Evolutionary conservation across 768 basidiomycete species (phyloP).

Genomic region (Vararia minispora): DNA sequence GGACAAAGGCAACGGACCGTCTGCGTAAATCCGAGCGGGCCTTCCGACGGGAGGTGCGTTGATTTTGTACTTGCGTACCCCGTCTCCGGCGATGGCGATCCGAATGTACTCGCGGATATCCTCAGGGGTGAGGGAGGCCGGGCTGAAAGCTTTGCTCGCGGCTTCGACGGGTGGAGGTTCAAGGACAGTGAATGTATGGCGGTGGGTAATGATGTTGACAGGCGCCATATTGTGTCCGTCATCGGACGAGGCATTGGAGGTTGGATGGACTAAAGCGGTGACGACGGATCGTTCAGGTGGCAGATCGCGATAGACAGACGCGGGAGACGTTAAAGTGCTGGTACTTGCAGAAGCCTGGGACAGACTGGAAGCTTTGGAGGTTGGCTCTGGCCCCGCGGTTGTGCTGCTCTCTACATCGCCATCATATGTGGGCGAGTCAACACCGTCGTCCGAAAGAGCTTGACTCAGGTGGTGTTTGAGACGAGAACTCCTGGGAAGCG

Average conservation of each 20-base stretch:
- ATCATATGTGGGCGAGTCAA: conserved; percentile 84
- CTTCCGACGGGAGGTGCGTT: conserved; percentile 73
- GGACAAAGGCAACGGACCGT: conserved; percentile 45
- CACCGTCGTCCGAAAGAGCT: conserved; percentile 53
- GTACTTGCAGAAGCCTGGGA: conserved; percentile 13
- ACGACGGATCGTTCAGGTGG: conserved; percentile 3
- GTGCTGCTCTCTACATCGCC: conserved; percentile 80
- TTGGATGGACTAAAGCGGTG: conserved; percentile 1
- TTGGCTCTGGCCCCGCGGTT: conserved; percentile 40
- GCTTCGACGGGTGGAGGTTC: conserved; percentile 17
- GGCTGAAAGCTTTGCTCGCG: conserved; percentile 35
- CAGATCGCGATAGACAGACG: conserved; percentile 5
- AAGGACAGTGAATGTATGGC: conserved; percentile 7
- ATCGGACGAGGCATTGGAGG: conserved; percentile 12
- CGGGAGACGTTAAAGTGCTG: conserved; percentile 12
- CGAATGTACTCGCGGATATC: conserved; percentile 74
- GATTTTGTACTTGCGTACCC: conserved; percentile 64
- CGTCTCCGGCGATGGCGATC: conserved; percentile 62
- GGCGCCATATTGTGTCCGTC: conserved; percentile 12
- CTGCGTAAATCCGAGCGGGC: conserved; percentile 86
- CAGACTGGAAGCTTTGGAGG: conserved; percentile 17
- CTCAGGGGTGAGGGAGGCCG: conserved; percentile 55
- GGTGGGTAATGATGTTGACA: conserved; percentile 3
- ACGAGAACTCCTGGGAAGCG: conserved; percentile 9
- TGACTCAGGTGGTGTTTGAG: conserved; percentile 33